Evolutionary conservation across 2,329 filamentous ascomycete species (phyloP).

Genomic region (Polychaeton citri): DNA sequence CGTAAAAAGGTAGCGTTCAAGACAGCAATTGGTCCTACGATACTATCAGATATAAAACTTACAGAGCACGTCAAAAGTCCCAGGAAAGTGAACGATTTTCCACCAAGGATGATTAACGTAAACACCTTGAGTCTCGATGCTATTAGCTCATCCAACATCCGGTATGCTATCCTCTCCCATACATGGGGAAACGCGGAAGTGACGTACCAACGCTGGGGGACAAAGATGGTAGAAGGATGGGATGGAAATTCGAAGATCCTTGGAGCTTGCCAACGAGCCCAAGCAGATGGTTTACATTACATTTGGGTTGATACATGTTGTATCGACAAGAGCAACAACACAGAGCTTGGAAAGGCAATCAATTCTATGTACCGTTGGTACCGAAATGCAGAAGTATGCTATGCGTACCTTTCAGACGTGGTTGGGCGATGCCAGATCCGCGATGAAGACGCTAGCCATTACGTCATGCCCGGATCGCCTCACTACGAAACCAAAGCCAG

Average conservation of each 20-base stretch:
- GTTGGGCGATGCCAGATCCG: background rate
- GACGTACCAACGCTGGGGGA: background rate
- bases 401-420: conserved; percentile 9
- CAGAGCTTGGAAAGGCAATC: conserved; percentile 8
- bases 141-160: background rate
- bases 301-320: conserved; percentile 12
- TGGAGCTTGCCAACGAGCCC: conserved; percentile 10
- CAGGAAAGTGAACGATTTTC: too few relatives aligned
- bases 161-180: conserved; percentile 2
- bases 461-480: background rate
- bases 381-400: conserved; percentile 6
- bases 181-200: background rate
- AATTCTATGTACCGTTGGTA: conserved; percentile 11
- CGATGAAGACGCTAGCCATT: background rate
- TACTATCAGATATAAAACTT: too few relatives aligned
- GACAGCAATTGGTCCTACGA: too few relatives aligned
- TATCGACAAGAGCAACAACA: conserved; percentile 9
- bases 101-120: background rate
- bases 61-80: too few relatives aligned
- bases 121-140: background rate
- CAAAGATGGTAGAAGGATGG: background rate
- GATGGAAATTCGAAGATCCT: conserved; percentile 16
- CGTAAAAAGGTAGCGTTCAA: too few relatives aligned
- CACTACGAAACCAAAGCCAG: background rate
- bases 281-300: conserved; percentile 7